Percentiles rank a stretch among this genome's conserved stretches.
phyloP scores from a whole-genome alignment of 1,284 basidiomycete species.

The Termitomyces sp. region DNA sequence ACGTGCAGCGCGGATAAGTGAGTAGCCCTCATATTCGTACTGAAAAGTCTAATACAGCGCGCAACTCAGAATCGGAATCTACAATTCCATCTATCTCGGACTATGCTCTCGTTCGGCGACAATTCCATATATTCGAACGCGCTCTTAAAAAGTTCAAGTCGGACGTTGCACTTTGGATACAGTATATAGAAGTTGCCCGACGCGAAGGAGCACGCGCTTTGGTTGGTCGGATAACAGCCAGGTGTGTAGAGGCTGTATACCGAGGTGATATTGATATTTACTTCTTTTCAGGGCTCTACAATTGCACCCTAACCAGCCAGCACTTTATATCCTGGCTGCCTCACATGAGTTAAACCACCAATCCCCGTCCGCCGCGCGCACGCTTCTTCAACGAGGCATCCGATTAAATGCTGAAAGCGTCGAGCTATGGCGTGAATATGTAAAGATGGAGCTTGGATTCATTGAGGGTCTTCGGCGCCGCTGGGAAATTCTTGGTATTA shows the following conservation, averaged over 20 bases:
- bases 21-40: conserved; percentile 24
- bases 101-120: conserved; percentile 76
- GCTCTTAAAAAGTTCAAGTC: conserved; percentile 86
- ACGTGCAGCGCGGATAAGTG: conserved; percentile 69
- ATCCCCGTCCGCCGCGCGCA: conserved; percentile 78
- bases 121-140: conserved; percentile 88
- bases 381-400: conserved; percentile 82
- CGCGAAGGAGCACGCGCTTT: conserved; percentile 76
- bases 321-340: conserved; percentile 84
- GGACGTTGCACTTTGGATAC: conserved; percentile 83
- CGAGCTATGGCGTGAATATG: conserved; percentile 83
- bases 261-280: not conserved
- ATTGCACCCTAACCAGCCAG: conserved; percentile 75
- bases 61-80: conserved; percentile 41
- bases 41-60: not conserved
- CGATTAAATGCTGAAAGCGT: conserved; percentile 68
- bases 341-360: conserved; percentile 78
- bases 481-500: conserved; percentile 75
- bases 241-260: conserved; percentile 39
- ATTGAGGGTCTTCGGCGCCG: conserved; percentile 78
- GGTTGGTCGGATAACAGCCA: conserved; percentile 73
- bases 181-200: conserved; percentile 84
- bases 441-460: conserved; percentile 88
- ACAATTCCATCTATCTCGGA: conserved; percentile 69
- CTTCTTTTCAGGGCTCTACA: conserved; percentile 64